phyloP scores from a whole-genome alignment of 2,329 filamentous ascomycete genomes.

The Pyricularia grisea region DNA sequence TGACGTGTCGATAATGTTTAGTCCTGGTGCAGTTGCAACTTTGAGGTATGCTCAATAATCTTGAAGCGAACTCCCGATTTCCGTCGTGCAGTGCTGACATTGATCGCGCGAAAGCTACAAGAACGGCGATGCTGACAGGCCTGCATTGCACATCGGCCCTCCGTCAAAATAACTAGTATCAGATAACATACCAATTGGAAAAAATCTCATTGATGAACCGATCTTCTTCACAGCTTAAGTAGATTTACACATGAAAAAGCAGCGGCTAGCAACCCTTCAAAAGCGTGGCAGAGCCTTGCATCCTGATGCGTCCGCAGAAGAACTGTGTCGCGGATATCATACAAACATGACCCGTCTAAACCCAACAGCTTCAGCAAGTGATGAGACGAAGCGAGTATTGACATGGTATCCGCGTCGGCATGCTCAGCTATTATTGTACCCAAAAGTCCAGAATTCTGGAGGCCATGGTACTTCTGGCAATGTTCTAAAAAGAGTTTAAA shows the following conservation, averaged over 20 bases:
- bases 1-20: constrained; percentile 21
- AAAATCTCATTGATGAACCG: not conserved
- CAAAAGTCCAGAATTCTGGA: not conserved
- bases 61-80: constrained; percentile 5
- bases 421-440: not conserved
- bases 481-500: not conserved
- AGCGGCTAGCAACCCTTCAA: not conserved
- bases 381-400: not conserved
- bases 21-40: constrained; percentile 29
- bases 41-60: constrained; percentile 22
- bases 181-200: not conserved
- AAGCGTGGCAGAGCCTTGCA: not conserved
- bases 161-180: constrained; percentile 17
- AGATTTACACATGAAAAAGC: not conserved
- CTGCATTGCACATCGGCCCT: constrained; percentile 30
- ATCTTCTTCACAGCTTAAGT: not conserved
- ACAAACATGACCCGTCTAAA: not conserved
- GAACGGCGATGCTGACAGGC: constrained; percentile 26
- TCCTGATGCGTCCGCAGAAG: not conserved
- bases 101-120: constrained; percentile 11
- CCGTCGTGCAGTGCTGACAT: constrained; percentile 2
- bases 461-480: not conserved
- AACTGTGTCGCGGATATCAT: not conserved
- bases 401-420: not conserved
- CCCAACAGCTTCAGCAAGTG: not conserved